Conservation (phyloP, 2,329 filamentous ascomycete genomes). For the Cytospora paraplurivora region DNA sequence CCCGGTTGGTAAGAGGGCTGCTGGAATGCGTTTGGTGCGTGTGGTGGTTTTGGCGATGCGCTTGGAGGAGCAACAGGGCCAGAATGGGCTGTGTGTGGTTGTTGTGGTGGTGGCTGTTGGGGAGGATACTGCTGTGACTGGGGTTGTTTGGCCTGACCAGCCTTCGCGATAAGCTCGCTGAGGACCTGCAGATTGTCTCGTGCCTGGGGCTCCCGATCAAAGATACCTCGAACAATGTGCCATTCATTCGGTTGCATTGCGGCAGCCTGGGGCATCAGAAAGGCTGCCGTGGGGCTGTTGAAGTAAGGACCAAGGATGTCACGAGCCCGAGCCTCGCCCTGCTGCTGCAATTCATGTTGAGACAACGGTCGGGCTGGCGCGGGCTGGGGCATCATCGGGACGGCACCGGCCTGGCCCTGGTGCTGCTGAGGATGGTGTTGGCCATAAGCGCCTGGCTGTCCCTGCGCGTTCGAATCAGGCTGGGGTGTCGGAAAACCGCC, state of each 20-base stretch:
- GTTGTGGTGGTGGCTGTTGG: slow-evolving; percentile 12
- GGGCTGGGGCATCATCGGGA: slow-evolving; percentile 6
- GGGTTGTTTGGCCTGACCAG: slow-evolving; percentile 36
- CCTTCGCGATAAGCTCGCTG: slow-evolving; percentile 56
- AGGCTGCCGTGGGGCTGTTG: slow-evolving; percentile 65
- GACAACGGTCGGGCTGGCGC: slow-evolving; percentile 38
- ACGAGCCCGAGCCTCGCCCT: slow-evolving; percentile 59
- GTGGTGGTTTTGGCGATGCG: slow-evolving; percentile 14
- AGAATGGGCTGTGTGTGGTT: slow-evolving; percentile 5
- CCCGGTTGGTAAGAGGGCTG: background rate
- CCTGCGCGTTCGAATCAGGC: slow-evolving; percentile 28
- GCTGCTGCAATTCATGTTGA: slow-evolving; percentile 46
- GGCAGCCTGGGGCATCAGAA: slow-evolving; percentile 69
- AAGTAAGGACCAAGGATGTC: slow-evolving; percentile 67
- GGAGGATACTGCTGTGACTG: slow-evolving; percentile 19
- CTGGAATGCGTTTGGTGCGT: slow-evolving; percentile 1
- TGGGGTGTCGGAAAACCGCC: slow-evolving; percentile 36
- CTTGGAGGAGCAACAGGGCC: slow-evolving; percentile 21
- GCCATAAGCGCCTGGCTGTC: background rate
- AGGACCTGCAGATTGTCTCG: slow-evolving; percentile 63
- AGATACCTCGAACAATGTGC: slow-evolving; percentile 69
- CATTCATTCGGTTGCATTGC: slow-evolving; percentile 73
- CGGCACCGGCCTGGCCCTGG: slow-evolving; percentile 11
- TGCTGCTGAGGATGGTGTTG: slow-evolving; percentile 26
- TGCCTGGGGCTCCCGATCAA: slow-evolving; percentile 66